Evolutionary conservation across 768 basidiomycete species (phyloP), one percentile per base, ranked within the genome.

Genomic region (Auricularia cornea): DNA sequence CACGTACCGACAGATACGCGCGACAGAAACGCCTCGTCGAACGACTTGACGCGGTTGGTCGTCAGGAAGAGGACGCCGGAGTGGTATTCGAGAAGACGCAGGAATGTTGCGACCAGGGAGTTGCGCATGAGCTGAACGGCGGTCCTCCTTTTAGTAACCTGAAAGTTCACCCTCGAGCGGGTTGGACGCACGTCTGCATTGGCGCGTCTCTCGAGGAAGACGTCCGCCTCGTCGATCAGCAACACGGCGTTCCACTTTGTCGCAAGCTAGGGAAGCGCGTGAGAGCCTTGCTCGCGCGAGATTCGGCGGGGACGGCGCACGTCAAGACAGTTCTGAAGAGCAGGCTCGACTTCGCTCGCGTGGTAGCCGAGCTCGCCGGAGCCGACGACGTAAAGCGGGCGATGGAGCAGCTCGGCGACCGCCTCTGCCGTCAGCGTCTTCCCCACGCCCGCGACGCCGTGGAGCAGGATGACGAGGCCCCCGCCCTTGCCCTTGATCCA

Each of bases 21-120:
- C 20, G 84, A 85, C 60, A 86, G 79, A 80, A 86, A 88, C 10
- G 86, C 86, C 65, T 84, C 84, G 69, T 87, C 86, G 72, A 87
- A 85, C 1, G 82, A 77, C 64, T 82, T 80, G 59, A 76, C 66
- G 38, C 73, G 68, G 69, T 77, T 78, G 12, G 76, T 78, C 11
- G 77, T 77, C 60, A 79, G 70, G 69, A 78, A 74, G 32, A 78
- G 71, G 44, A 79, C 72, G 30, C 77, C 77, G 38, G 70, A 69
- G 66, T 76, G 74, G 66, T 74, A 74, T 66, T 76, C 72, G 23
- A 77, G 62, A 60, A 72, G 65, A 2, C 74, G 72, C 5, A 75
- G 66, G 67, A 68, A 69, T 12, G 69, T 69, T 2, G 68, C 68
- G 6, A 73, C 72, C 56, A 73, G 48, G 0, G 71, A 66, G 59